Evolutionary conservation across 305 asterid genomes (phyloP), one percentile per base, ranked within the genome.

Genomic region (Fraxinus platypoda): DNA sequence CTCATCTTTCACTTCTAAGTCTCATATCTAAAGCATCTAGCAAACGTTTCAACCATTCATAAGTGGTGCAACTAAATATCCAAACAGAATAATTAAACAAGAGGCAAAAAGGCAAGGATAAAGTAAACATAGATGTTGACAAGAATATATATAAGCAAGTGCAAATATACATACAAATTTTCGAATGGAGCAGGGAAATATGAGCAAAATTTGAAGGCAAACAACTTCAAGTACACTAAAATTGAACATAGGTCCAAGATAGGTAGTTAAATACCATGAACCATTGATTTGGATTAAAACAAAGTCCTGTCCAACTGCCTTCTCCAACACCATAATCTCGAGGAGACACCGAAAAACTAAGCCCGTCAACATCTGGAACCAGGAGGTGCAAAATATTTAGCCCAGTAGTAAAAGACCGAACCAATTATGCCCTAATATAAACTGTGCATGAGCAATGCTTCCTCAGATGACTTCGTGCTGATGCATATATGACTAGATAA

Each of bases 251-350:
- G 78, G 71, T 74, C 31, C 38, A 80, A 78, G 19, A 43, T 17
- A 49, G 73, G 34, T 80, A 78, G 77, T 81, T 38, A 75, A 31
- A 78, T 92, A 94, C 98, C 98, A 90, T 94, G 73, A 93, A 90
- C 87, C 89, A 81, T 78, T 94, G 98, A 83, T 84, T 83, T 81
- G 97, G 97, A 81, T 91, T 92, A 87, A 95, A 95, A 89, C 93
- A 93, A 85, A 95, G 89, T 75, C 99, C 98, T 3, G 97, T 90
- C 98, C 98, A 95, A 80, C 98, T 88, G 86, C 95, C 95, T 91
- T 95, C 99, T 89, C 95, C 97, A 86, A 95, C 91, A 84, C 95
- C 95, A 81, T 74, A 84, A 90, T 95, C 99, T 59, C 80, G 91
- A 71, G 98, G 98, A 79, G 98, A 88, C 41, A 88, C 95, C 35